Percentiles rank a stretch among this genome's conserved stretches.
Evolutionary conservation across 352 stramenopile genomes (phyloP).

Genomic region (Phytophthora kernoviae): DNA sequence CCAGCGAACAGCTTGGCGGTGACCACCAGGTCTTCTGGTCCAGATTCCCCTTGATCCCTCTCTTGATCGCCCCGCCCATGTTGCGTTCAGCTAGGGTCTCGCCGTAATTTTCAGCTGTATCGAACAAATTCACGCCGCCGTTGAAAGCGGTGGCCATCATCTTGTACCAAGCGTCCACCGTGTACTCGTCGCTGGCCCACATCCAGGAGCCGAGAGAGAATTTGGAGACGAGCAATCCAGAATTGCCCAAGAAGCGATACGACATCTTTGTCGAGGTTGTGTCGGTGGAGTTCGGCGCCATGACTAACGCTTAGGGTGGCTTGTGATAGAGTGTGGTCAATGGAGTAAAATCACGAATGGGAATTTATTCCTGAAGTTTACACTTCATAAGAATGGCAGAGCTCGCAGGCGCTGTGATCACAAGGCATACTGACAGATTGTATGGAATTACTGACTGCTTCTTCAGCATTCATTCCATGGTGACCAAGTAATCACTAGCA

Average conservation of each 20-base stretch:
- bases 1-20: slow-evolving; percentile 60
- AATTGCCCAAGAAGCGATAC: slow-evolving; percentile 51
- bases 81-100: slow-evolving; percentile 14
- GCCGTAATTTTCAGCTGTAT: slow-evolving; percentile 30
- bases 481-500: no score
- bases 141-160: slow-evolving; percentile 20
- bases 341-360: no score
- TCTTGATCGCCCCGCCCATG: slow-evolving; percentile 49
- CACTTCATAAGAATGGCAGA: no score
- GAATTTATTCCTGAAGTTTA: no score
- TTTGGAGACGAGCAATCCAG: slow-evolving; percentile 44
- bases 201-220: slow-evolving; percentile 40
- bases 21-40: slow-evolving; percentile 55
- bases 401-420: no score
- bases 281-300: neutral
- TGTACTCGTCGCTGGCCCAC: slow-evolving; percentile 8
- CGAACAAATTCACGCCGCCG: slow-evolving; percentile 57
- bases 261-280: slow-evolving; percentile 37
- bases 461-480: no score
- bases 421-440: no score
- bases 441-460: no score
- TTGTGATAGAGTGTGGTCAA: slow-evolving; percentile 41
- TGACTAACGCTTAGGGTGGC: neutral
- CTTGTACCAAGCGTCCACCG: slow-evolving; percentile 22
- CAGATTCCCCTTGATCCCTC: slow-evolving; percentile 37